These are phyloP conservation scores for Pelagomonas calceolata DNA, from an alignment of 108 stramenopile species.

Conservation along the genomic window DNA sequence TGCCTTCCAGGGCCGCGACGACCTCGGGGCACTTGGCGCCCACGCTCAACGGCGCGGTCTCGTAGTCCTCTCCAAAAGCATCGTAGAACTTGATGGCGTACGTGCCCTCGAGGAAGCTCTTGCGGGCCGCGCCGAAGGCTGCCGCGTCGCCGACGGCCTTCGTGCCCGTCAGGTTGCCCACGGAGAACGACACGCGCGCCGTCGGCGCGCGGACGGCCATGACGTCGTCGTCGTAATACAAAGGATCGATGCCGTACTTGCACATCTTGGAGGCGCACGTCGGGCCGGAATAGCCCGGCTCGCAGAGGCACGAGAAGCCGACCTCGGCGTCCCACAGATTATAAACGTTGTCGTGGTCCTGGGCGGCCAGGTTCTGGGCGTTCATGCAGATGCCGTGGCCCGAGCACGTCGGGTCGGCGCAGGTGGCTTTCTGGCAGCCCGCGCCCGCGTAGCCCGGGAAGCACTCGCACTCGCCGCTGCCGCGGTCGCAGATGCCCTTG, in stretches of 20 bases:
- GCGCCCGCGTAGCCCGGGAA: conserved; percentile 66
- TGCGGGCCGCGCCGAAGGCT: too few relatives aligned
- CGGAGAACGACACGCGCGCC: conserved; percentile 32
- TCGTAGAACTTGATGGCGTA: conserved; percentile 58
- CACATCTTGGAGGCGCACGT: conserved; percentile 47
- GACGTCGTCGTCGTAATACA: conserved; percentile 52
- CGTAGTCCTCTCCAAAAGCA: conserved; percentile 50
- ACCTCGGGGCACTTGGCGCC: conserved; percentile 36
- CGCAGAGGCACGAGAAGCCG: conserved; percentile 58
- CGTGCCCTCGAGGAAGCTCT: conserved; percentile 13
- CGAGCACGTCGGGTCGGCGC: conserved; percentile 49
- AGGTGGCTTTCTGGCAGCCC: conserved; percentile 62
- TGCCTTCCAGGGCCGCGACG: conserved; percentile 35
- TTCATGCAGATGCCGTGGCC: conserved; percentile 61
- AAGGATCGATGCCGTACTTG: conserved; percentile 56
- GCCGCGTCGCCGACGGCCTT: conserved; percentile 19
- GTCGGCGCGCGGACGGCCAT: conserved; percentile 43
- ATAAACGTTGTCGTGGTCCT: conserved; percentile 52
- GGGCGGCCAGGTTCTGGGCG: conserved; percentile 43
- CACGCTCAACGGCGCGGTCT: conserved; percentile 39
- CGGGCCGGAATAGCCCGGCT: conserved; percentile 49
- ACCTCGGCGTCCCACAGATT: conserved; percentile 56
- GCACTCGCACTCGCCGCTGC: conserved; percentile 61
- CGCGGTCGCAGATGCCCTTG: conserved; percentile 66
- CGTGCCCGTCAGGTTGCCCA: background rate